These are phyloP conservation scores for Xylaria curta DNA, from an alignment of 495 filamentous ascomycete species.

Conservation along the genomic window DNA sequence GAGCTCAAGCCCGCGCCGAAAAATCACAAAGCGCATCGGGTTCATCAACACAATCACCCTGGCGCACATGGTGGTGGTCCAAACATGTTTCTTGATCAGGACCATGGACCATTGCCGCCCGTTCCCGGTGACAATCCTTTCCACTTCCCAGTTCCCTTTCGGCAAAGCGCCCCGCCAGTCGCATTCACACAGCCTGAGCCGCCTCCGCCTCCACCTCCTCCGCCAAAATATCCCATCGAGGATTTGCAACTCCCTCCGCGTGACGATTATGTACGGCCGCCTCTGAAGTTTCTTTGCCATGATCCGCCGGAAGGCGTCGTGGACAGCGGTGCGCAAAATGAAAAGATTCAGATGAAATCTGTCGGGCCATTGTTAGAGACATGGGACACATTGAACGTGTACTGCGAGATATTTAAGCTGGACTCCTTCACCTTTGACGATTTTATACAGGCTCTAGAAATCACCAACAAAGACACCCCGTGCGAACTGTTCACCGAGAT, in stretches of 20 bases:
- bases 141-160: conserved; percentile 49
- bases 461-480: conserved; percentile 75
- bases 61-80: conserved; percentile 47
- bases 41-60: conserved; percentile 38
- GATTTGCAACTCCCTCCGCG: conserved; percentile 79
- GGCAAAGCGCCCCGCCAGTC: conserved; percentile 44
- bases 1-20: conserved; percentile 84
- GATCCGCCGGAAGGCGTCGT: conserved; percentile 56
- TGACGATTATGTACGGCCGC: conserved; percentile 66
- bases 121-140: conserved; percentile 49
- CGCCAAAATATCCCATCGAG: conserved; percentile 93
- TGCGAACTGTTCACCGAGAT: conserved; percentile 91
- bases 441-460: conserved; percentile 85
- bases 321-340: conserved; percentile 41
- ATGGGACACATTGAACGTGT: conserved; percentile 96
- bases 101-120: conserved; percentile 47
- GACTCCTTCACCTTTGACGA: conserved; percentile 99
- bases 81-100: conserved; percentile 41
- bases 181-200: conserved; percentile 42
- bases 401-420: conserved; percentile 87
- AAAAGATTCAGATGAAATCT: conserved; percentile 77
- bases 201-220: conserved; percentile 72
- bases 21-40: conserved; percentile 70
- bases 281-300: conserved; percentile 75
- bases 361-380: conserved; percentile 83